Conservation (phyloP, 371 early-diverging fungal genomes). For the Mucor irregularis region DNA sequence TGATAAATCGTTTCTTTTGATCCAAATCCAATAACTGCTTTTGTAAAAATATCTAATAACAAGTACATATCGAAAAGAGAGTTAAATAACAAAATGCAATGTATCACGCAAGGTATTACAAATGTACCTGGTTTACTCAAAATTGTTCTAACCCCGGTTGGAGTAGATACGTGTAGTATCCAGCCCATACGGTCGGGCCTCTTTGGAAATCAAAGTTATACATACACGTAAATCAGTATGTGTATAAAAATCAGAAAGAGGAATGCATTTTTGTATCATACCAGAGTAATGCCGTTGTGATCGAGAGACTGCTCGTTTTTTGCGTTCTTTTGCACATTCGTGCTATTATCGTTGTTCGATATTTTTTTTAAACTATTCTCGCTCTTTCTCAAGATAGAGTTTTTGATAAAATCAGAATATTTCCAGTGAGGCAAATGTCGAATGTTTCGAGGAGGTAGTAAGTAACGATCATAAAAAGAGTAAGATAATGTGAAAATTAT, state of each 20-base stretch:
- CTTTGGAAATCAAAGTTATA: no score
- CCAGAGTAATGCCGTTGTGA: no score
- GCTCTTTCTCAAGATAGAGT: neutral
- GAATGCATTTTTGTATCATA: no score
- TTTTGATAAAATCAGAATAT: neutral
- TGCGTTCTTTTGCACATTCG: no score
- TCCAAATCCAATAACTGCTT: constrained; percentile 2
- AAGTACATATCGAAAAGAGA: neutral
- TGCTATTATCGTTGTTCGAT: no score
- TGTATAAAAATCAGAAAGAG: no score
- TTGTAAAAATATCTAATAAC: constrained; percentile 14
- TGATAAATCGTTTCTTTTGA: constrained; percentile 6
- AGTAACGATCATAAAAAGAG: neutral
- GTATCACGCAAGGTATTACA: neutral
- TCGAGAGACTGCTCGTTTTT: no score
- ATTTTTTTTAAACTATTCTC: neutral
- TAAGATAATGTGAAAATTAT: neutral
- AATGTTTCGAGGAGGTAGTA: neutral
- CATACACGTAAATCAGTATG: no score
- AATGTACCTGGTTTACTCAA: constrained; percentile 37
- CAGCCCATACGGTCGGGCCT: constrained; percentile 27
- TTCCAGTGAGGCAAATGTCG: neutral
- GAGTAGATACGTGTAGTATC: constrained; percentile 32
- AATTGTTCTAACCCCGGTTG: constrained; percentile 22
- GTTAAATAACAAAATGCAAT: neutral